phyloP scores from a whole-genome alignment of 2,329 filamentous ascomycete genomes.

The Lecanicillium sp. region DNA sequence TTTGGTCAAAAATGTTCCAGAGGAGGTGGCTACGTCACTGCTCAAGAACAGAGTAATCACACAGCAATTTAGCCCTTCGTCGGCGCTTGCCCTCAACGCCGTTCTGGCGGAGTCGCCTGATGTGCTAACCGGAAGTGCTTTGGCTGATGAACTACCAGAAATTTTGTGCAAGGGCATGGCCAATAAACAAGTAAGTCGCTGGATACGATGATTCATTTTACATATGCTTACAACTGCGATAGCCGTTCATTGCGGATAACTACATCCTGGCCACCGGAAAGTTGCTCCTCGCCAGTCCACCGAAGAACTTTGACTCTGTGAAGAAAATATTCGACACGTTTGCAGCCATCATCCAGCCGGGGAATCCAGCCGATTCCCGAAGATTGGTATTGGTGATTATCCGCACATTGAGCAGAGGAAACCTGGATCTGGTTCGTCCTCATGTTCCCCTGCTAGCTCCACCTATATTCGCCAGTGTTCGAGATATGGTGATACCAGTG shows the following conservation, averaged over 20 bases:
- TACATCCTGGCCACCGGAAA: conserved; percentile 86
- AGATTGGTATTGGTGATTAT: conserved; percentile 81
- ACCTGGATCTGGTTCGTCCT: conserved; percentile 73
- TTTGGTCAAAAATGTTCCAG: conserved; percentile 76
- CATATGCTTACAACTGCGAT: conserved; percentile 4
- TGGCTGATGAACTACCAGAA: conserved; percentile 68
- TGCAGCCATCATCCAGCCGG: conserved; percentile 66
- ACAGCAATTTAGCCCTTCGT: conserved; percentile 66
- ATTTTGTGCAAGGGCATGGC: conserved; percentile 73
- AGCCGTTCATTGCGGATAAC: conserved; percentile 84
- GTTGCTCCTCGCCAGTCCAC: conserved; percentile 64
- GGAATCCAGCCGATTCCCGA: conserved; percentile 72
- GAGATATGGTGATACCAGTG: conserved; percentile 87
- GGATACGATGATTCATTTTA: background rate
- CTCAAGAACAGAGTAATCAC: conserved; percentile 72
- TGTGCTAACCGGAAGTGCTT: conserved; percentile 55
- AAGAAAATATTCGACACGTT: conserved; percentile 77
- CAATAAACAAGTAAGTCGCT: conserved; percentile 60
- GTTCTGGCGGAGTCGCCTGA: conserved; percentile 74
- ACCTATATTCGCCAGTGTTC: conserved; percentile 80
- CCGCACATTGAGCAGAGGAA: conserved; percentile 72
- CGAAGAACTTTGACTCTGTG: conserved; percentile 65
- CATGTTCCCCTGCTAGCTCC: conserved; percentile 75
- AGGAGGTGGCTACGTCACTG: conserved; percentile 54
- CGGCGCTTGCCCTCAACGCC: conserved; percentile 81